Evolutionary conservation across 805 yeast species (phyloP).

Genomic region (Helenozyma baotianmanensis): DNA sequence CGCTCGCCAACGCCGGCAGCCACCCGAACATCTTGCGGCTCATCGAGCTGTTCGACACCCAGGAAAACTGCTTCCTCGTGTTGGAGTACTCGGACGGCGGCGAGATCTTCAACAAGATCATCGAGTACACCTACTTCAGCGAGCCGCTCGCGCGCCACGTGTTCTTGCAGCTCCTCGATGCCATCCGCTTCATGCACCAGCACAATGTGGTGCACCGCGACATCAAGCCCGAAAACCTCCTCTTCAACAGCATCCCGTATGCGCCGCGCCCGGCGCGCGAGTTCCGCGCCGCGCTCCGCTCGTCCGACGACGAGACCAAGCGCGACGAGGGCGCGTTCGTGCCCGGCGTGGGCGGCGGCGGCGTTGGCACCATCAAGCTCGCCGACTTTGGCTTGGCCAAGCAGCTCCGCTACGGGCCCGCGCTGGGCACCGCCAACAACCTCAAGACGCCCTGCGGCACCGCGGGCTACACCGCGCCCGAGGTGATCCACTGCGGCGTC

Average conservation of each 20-base stretch:
- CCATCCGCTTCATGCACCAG: conserved; percentile 65
- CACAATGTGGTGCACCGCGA: conserved; percentile 82
- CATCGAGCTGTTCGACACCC: conserved; percentile 62
- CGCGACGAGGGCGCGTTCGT: conserved; percentile 83
- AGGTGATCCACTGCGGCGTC: conserved; percentile 74
- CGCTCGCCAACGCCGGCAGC: conserved; percentile 34
- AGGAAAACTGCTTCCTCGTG: conserved; percentile 57
- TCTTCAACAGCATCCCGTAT: conserved; percentile 55
- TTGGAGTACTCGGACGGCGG: conserved; percentile 77
- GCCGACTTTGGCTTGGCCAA: conserved; percentile 97
- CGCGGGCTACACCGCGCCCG: conserved; percentile 98
- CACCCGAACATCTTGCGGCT: conserved; percentile 64
- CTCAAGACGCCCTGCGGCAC: conserved; percentile 99
- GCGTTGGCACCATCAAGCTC: conserved; percentile 80
- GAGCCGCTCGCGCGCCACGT: conserved; percentile 64
- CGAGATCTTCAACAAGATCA: conserved; percentile 67
- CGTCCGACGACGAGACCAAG: conserved; percentile 67
- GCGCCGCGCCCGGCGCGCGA: conserved; percentile 39
- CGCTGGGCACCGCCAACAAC: conserved; percentile 29
- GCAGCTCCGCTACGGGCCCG: conserved; percentile 67
- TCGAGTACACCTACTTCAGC: conserved; percentile 59
- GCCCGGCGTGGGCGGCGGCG: conserved; percentile 86
- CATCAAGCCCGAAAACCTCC: conserved; percentile 74
- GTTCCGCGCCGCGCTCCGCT: conserved; percentile 41
- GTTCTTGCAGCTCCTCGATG: conserved; percentile 57